phyloP scores from a whole-genome alignment of 2,329 filamentous ascomycete species.

The Trichoderma sp. region DNA sequence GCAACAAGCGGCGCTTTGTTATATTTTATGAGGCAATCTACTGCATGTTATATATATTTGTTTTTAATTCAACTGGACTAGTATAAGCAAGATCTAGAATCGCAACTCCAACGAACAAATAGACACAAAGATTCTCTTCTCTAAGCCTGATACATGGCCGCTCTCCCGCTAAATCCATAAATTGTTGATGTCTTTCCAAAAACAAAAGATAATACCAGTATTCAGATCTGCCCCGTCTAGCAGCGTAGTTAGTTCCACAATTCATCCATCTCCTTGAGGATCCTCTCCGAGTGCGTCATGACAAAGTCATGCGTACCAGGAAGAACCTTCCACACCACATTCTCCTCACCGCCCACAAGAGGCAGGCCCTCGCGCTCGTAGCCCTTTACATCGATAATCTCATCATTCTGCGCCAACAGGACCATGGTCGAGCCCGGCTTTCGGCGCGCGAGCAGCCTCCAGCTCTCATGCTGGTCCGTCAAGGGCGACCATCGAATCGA shows the following conservation, averaged over 20 bases:
- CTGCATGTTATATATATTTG: not conserved
- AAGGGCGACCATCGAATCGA: constrained; percentile 58
- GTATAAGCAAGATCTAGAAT: not conserved
- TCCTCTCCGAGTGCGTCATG: constrained; percentile 53
- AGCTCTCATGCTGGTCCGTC: constrained; percentile 53
- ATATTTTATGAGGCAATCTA: not conserved
- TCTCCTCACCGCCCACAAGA: constrained; percentile 52
- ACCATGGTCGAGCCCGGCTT: constrained; percentile 50
- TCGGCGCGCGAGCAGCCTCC: constrained; percentile 49
- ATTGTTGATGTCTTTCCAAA: not conserved
- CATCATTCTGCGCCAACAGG: constrained; percentile 53
- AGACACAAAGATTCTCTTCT: constrained; percentile 2
- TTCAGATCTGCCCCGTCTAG: not conserved
- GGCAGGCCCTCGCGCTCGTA: constrained; percentile 54
- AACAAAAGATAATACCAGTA: not conserved
- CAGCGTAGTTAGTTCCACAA: constrained; percentile 44
- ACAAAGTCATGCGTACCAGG: constrained; percentile 63
- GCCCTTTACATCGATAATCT: constrained; percentile 54
- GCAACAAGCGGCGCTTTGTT: not conserved
- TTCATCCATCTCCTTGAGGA: constrained; percentile 49
- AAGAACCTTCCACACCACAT: constrained; percentile 54
- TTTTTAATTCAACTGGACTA: not conserved
- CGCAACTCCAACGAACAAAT: not conserved
- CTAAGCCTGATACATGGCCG: not conserved
- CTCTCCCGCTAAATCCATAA: not conserved